Conservation (phyloP, 2,329 filamentous ascomycete species). For the Pseudogymnoascus sp. region DNA sequence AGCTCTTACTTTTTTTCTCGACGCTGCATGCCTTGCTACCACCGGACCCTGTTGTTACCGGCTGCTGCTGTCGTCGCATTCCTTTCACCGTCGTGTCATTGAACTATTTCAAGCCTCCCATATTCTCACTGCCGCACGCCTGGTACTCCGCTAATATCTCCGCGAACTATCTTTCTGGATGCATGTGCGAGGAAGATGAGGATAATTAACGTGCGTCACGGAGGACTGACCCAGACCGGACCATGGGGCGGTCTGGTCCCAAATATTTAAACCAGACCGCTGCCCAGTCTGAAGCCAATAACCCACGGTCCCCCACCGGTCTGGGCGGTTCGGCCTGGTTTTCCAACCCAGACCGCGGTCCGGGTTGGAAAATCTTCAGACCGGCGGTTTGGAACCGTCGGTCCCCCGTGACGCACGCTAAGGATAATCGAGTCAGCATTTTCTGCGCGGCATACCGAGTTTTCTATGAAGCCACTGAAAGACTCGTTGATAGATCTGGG, state of each 20-base stretch:
- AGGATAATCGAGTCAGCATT: neutral
- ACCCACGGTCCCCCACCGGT: too few relatives aligned
- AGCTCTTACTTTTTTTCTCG: too few relatives aligned
- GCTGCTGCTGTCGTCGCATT: neutral
- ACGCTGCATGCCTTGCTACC: neutral
- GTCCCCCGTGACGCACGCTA: too few relatives aligned
- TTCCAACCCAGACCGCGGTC: too few relatives aligned
- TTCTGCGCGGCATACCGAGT: neutral
- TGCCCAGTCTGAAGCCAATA: too few relatives aligned
- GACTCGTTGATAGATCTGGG: neutral
- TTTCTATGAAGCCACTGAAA: neutral
- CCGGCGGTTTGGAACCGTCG: too few relatives aligned
- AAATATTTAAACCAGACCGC: too few relatives aligned
- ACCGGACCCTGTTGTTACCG: neutral
- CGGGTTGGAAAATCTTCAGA: too few relatives aligned
- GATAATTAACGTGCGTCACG: neutral
- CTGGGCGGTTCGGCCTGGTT: too few relatives aligned
- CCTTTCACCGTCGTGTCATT: neutral
- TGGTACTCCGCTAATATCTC: neutral
- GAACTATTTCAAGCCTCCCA: neutral
- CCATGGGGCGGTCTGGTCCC: too few relatives aligned
- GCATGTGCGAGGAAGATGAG: neutral
- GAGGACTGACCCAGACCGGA: too few relatives aligned
- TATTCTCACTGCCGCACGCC: neutral
- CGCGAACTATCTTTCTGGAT: neutral